phyloP scores from a whole-genome alignment of 768 basidiomycete genomes.

The Hydnomerulius pinastri region DNA sequence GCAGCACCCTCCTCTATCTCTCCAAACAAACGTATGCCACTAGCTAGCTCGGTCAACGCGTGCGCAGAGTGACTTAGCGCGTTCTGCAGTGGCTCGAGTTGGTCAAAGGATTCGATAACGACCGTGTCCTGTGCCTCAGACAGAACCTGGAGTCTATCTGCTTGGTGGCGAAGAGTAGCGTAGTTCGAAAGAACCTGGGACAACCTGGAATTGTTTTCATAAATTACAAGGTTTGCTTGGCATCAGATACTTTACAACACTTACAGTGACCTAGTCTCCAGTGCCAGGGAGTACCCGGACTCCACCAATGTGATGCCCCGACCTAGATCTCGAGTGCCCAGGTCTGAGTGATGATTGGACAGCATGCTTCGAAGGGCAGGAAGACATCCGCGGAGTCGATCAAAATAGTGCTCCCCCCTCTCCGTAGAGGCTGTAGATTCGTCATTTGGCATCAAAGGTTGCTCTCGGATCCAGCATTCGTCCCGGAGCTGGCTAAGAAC shows the following conservation, averaged over 20 bases:
- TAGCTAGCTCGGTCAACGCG: constrained; percentile 40
- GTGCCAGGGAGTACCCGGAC: constrained; percentile 68
- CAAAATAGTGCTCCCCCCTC: constrained; percentile 65
- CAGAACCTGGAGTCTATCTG: constrained; percentile 21
- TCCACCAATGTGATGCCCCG: constrained; percentile 78
- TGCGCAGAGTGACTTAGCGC: constrained; percentile 21
- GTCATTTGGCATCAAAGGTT: constrained; percentile 41
- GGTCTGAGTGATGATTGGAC: constrained; percentile 73
- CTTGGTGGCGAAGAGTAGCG: constrained; percentile 13
- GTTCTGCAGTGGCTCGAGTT: constrained; percentile 19
- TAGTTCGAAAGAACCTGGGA: constrained; percentile 20
- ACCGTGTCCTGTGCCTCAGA: constrained; percentile 22
- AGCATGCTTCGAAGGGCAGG: constrained; percentile 65
- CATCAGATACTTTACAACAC: constrained; percentile 25
- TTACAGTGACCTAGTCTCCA: constrained; percentile 66
- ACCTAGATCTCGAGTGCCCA: constrained; percentile 85
- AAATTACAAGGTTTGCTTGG: constrained; percentile 1
- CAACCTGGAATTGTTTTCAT: constrained; percentile 10
- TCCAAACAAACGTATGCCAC: constrained; percentile 36
- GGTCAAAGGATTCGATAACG: constrained; percentile 10
- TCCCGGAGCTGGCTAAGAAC: constrained; percentile 57
- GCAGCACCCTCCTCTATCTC: constrained; percentile 28
- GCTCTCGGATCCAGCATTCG: constrained; percentile 66
- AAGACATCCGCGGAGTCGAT: constrained; percentile 62
- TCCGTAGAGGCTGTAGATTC: constrained; percentile 26